These are phyloP conservation scores for Uromyces viciae-fabae DNA, from an alignment of 1,284 basidiomycete genomes.

Conservation along the genomic window DNA sequence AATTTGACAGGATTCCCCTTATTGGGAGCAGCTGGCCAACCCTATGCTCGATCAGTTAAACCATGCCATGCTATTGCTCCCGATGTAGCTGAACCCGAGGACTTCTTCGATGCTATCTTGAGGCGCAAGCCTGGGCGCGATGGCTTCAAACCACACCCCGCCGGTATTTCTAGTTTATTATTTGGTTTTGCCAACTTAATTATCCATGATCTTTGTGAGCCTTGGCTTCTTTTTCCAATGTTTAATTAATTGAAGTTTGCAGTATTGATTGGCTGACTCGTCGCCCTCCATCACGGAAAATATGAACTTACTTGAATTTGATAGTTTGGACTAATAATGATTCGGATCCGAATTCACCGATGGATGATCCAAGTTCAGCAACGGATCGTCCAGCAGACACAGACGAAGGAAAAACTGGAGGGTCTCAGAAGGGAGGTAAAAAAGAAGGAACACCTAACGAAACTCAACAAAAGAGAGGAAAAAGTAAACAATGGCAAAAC, in stretches of 20 bases:
- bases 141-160: conserved; percentile 38
- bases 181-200: conserved; percentile 43
- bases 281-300: no score
- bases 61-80: conserved; percentile 31
- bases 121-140: conserved; percentile 13
- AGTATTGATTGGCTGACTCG: no score
- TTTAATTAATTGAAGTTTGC: neutral
- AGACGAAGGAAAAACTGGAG: neutral
- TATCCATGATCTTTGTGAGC: conserved; percentile 44
- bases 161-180: conserved; percentile 33
- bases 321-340: conserved; percentile 39
- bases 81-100: conserved; percentile 40
- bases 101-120: conserved; percentile 40
- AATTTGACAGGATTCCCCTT: conserved; percentile 33
- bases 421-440: neutral
- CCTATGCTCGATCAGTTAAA: conserved; percentile 36
- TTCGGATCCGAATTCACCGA: conserved; percentile 9
- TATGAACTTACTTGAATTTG: neutral
- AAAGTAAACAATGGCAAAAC: conserved; percentile 39
- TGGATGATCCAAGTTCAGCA: neutral
- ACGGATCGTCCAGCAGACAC: neutral
- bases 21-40: conserved; percentile 34
- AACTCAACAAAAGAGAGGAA: neutral
- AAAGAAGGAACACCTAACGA: neutral
- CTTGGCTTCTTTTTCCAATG: neutral